These are phyloP conservation scores for Lepraria neglecta DNA, from an alignment of 495 filamentous ascomycete species.

Conservation along the genomic window DNA sequence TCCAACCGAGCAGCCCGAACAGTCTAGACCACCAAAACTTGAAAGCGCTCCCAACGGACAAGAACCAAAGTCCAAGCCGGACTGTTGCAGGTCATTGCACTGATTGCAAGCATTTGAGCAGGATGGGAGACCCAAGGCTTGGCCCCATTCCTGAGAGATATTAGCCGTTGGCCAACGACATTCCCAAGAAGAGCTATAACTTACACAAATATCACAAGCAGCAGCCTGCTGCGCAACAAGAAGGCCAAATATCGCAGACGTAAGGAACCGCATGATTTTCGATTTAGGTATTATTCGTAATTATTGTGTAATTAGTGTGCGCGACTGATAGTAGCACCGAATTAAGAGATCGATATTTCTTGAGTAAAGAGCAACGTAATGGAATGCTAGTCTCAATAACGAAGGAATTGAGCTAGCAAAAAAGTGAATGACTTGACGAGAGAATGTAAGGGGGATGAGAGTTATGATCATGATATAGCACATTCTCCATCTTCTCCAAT, in stretches of 20 bases:
- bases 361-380: too few species aligned
- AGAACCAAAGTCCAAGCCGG: slow-evolving; percentile 41
- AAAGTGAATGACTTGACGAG: too few species aligned
- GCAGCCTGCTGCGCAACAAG: slow-evolving; percentile 43
- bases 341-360: too few species aligned
- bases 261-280: slow-evolving; percentile 24
- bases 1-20: not conserved
- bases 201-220: slow-evolving; percentile 35
- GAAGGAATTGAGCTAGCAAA: too few species aligned
- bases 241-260: slow-evolving; percentile 19
- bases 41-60: not conserved
- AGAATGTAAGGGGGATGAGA: not conserved
- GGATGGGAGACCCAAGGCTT: slow-evolving; percentile 21
- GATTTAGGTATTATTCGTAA: not conserved
- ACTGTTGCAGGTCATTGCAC: slow-evolving; percentile 57
- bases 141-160: not conserved
- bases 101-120: slow-evolving; percentile 58
- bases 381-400: too few species aligned
- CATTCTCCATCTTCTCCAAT: not conserved
- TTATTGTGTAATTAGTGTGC: not conserved
- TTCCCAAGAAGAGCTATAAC: slow-evolving; percentile 11
- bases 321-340: too few species aligned
- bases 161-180: not conserved
- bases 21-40: not conserved
- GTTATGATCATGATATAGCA: not conserved